Conservation (phyloP, 495 filamentous ascomycete genomes). For the Umbilicaria muhlenbergii region DNA sequence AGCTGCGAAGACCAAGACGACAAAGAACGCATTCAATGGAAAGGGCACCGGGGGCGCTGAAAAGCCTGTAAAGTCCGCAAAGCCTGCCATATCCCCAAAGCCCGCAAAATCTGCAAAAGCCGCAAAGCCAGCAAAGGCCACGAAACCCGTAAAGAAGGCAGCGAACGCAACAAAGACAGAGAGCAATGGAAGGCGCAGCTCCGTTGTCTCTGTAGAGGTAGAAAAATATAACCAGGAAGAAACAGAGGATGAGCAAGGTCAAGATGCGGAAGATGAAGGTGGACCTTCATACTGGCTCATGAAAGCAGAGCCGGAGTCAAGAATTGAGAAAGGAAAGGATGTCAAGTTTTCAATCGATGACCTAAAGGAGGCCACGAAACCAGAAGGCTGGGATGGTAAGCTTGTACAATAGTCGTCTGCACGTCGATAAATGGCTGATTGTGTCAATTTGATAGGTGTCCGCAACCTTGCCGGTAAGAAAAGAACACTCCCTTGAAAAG, state of each 20-base stretch:
- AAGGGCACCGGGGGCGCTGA: conserved; percentile 2
- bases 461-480: conserved; percentile 38
- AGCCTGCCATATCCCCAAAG: not conserved
- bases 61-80: not conserved
- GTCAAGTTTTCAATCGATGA: conserved; percentile 95
- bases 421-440: not conserved
- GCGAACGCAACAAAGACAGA: not conserved
- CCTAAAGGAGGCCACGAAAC: conserved; percentile 46
- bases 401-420: not conserved
- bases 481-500: not conserved
- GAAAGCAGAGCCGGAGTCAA: conserved; percentile 86
- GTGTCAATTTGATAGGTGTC: conserved; percentile 25
- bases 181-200: not conserved
- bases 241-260: conserved; percentile 4
- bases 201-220: not conserved
- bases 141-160: not conserved
- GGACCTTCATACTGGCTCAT: conserved; percentile 65
- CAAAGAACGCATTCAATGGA: not conserved
- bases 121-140: not conserved
- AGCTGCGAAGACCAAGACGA: too few relatives aligned
- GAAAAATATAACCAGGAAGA: conserved; percentile 6
- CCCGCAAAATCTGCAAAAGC: too few relatives aligned
- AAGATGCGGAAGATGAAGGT: not conserved
- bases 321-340: conserved; percentile 70
- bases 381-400: conserved; percentile 73